phyloP scores from a whole-genome alignment of 1,284 basidiomycete genomes.

The Fomitopsis pinicola region DNA sequence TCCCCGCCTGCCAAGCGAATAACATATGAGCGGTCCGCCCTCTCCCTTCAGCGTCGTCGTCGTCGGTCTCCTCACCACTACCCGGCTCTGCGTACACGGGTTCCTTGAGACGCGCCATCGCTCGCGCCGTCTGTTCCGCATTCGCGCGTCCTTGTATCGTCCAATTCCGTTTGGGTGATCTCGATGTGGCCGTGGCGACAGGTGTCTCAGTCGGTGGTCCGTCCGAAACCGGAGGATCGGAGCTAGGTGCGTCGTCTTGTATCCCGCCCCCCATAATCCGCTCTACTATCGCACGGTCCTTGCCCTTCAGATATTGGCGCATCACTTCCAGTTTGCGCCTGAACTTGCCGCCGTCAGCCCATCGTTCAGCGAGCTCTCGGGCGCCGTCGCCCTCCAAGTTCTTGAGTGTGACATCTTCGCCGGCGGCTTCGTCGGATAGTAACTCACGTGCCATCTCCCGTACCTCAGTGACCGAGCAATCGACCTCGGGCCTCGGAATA shows the following conservation, averaged over 20 bases:
- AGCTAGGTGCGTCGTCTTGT: slow-evolving; percentile 6
- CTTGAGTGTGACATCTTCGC: slow-evolving; percentile 45
- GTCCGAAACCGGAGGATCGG: background rate
- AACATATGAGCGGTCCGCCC: slow-evolving; percentile 17
- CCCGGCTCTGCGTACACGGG: slow-evolving; percentile 10
- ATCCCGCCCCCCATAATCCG: slow-evolving; percentile 18
- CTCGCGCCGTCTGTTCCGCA: slow-evolving; percentile 16
- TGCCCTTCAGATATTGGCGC: slow-evolving; percentile 35
- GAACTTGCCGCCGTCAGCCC: slow-evolving; percentile 48
- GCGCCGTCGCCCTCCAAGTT: slow-evolving; percentile 58
- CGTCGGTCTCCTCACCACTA: slow-evolving; percentile 23
- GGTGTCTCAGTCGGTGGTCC: background rate
- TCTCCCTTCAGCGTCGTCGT: slow-evolving; percentile 17
- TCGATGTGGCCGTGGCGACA: background rate
- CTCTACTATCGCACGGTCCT: slow-evolving; percentile 23
- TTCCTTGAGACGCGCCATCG: slow-evolving; percentile 15
- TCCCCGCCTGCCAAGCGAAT: slow-evolving; percentile 15
- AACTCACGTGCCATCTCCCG: background rate
- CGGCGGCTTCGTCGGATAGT: slow-evolving; percentile 19
- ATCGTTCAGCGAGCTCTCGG: slow-evolving; percentile 39
- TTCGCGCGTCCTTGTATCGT: slow-evolving; percentile 19
- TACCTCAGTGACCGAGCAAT: slow-evolving; percentile 18
- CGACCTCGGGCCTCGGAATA: slow-evolving; percentile 8
- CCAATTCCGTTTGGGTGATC: background rate
- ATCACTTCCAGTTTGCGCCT: slow-evolving; percentile 40